A percentile compares a stretch with the other conserved stretches of the same genome.
phyloP scores from a whole-genome alignment of 2,329 filamentous ascomycete genomes.

The Penicillium sp. region DNA sequence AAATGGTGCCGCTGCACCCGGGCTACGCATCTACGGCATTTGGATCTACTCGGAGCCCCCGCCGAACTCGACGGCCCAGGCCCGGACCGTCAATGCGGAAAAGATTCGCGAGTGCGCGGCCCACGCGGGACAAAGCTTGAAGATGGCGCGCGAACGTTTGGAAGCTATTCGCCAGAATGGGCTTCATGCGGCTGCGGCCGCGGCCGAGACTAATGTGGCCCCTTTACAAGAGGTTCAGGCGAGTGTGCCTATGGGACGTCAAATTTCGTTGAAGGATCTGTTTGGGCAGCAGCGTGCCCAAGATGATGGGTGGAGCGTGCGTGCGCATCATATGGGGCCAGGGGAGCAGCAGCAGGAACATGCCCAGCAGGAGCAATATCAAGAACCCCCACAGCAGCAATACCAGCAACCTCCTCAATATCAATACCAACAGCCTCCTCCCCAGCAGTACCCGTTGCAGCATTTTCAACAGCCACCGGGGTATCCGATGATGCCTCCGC shows the following conservation, averaged over 20 bases:
- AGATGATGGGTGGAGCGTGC: conserved; percentile 55
- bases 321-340: conserved; percentile 44
- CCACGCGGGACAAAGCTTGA: conserved; percentile 53
- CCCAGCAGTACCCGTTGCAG: conserved; percentile 15
- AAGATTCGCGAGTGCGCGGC: conserved; percentile 59
- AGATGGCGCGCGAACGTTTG: conserved; percentile 44
- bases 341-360: conserved; percentile 19
- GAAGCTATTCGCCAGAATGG: conserved; percentile 38
- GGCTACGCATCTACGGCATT: conserved; percentile 57
- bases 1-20: conserved; percentile 13
- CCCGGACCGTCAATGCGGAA: conserved; percentile 54
- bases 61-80: conserved; percentile 57
- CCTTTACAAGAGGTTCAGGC: conserved; percentile 42
- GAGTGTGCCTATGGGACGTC: conserved; percentile 54
- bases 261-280: conserved; percentile 55
- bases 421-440: conserved; percentile 18
- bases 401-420: conserved; percentile 7
- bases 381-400: conserved; percentile 3
- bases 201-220: conserved; percentile 31
- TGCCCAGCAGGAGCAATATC: conserved; percentile 10
- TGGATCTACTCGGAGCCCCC: conserved; percentile 66
- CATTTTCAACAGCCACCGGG: conserved; percentile 9
- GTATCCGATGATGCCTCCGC: conserved; percentile 4
- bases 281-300: conserved; percentile 58
- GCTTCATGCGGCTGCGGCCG: conserved; percentile 35